phyloP scores from a whole-genome alignment of 169 alveolate genomes.

The Plasmodium berghei region DNA sequence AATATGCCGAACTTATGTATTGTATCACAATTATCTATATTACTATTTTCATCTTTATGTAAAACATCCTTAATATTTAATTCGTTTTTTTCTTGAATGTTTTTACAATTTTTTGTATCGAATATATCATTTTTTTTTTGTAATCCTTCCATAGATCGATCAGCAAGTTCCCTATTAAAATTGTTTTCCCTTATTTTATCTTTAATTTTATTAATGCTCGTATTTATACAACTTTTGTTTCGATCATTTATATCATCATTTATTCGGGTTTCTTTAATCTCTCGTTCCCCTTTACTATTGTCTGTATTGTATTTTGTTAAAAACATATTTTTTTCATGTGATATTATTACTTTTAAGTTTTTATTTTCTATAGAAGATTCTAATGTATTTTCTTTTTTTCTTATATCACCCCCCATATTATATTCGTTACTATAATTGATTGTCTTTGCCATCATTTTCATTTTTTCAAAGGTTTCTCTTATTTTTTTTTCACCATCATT shows the following conservation, averaged over 20 bases:
- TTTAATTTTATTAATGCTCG: background rate
- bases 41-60: background rate
- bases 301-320: no score
- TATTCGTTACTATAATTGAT: slow-evolving; percentile 5
- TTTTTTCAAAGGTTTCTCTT: slow-evolving; percentile 46
- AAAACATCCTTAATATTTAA: background rate
- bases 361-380: no score
- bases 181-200: background rate
- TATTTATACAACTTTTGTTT: no score
- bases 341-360: no score
- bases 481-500: slow-evolving; percentile 30
- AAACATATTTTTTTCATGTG: no score
- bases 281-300: no score
- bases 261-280: no score
- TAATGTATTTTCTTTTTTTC: no score
- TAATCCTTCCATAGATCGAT: background rate
- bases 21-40: no score
- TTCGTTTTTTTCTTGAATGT: background rate
- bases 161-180: background rate
- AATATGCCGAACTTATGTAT: no score
- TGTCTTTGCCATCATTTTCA: slow-evolving; percentile 29
- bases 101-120: background rate
- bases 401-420: background rate
- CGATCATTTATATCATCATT: no score
- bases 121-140: no score